Percentiles rank a stretch among this genome's conserved stretches.
phyloP scores from a whole-genome alignment of 352 stramenopile genomes.

The Globisporangium solare region DNA sequence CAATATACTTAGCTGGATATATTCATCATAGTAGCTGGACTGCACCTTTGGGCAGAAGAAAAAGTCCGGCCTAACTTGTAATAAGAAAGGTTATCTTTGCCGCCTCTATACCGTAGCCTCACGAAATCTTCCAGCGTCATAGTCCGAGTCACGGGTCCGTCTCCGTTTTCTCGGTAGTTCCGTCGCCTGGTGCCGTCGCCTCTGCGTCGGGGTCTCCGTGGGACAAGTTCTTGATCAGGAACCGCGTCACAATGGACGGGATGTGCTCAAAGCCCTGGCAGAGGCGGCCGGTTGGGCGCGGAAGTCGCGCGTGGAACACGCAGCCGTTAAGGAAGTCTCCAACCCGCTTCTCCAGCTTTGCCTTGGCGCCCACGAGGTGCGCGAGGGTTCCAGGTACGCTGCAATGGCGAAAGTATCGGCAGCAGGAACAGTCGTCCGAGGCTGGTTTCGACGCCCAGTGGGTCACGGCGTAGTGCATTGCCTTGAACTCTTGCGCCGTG shows the following conservation, averaged over 20 bases:
- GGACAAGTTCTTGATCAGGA: constrained; percentile 8
- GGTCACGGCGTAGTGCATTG: not conserved
- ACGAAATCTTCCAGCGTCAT: too few species aligned
- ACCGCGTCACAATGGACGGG: constrained; percentile 11
- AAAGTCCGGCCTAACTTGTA: too few species aligned
- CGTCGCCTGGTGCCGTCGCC: too few species aligned
- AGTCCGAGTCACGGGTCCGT: too few species aligned
- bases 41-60: too few species aligned
- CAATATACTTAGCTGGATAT: too few species aligned
- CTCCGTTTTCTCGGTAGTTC: too few species aligned
- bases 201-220: too few species aligned
- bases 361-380: constrained; percentile 3
- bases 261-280: constrained; percentile 14
- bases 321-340: constrained; percentile 1
- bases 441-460: constrained; percentile 8
- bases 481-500: constrained; percentile 11
- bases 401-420: not conserved
- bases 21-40: too few species aligned
- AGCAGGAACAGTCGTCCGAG: constrained; percentile 3
- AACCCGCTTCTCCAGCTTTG: constrained; percentile 1
- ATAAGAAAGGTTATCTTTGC: too few species aligned
- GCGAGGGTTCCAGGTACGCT: constrained; percentile 1
- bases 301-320: constrained; percentile 4
- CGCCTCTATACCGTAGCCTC: too few species aligned
- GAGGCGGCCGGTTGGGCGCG: constrained; percentile 1